Base-by-base conservation (phyloP, 2,329 filamentous ascomycete genomes). In the Epichloe typhina region DNA sequence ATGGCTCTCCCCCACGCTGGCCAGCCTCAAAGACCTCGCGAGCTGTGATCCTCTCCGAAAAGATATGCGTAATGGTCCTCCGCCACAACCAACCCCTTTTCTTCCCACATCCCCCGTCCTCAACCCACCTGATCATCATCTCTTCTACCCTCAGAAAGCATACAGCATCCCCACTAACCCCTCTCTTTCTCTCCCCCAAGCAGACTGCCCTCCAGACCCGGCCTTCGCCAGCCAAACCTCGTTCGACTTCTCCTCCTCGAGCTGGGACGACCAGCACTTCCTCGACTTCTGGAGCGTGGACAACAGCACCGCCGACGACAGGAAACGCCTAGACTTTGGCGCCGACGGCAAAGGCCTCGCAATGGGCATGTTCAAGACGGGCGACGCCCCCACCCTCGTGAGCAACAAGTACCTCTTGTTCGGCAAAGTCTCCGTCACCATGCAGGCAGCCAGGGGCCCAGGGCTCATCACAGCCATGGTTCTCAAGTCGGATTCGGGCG, bases 401-500 rank as follows among this genome's bases (percentile, higher is more conserved):
- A 75, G 75, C 38, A 75, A 82, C 57, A 88, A 83, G 75, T 91
- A 91, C 69, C 83, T 93, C 62, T 88, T 93, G 82, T 93, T 89
- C 61, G 87, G 87, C 50, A 80, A 79, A 57, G 80, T 88, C 54
- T 80, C 85, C 42, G 79, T 84, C 49, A 74, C 76, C 21, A 71
- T 88, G 65, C 83, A 85, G 63, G 78, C 84, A 11, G 83, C 86
- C 21, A 76, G 82, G 2, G 86, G 86, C 3, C 75, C 73, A 1
- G 87, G 87, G 44, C 85, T 91, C 53, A 83, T 93, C 55, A 89
- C 84, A 66, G 85, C 83, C 51, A 73, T 85, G 9, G 83, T 91
- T 21, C 67, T 93, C 56, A 83, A 88, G 66, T 89, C 84, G 1
- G 86, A 91, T 61, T 77, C 79, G 56, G 72, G 89, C 31, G 86